Percentiles rank a stretch among this genome's conserved stretches.
Conservation (phyloP, 108 stramenopile genomes). For the Aurantiochytrium sp. region DNA sequence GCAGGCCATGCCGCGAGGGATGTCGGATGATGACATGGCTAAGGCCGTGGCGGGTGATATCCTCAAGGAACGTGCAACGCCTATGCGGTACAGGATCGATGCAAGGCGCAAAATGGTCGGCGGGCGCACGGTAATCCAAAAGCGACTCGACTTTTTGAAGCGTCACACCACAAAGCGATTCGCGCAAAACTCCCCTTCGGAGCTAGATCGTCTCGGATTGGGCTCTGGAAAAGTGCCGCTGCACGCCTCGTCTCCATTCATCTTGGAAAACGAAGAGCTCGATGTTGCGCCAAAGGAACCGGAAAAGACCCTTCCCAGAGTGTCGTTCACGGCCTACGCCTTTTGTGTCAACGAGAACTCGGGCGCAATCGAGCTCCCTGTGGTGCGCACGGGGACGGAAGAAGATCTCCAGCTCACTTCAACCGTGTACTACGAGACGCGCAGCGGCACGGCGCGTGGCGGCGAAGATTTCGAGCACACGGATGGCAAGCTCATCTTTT, state of each 20-base stretch:
- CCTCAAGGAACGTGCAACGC: background rate
- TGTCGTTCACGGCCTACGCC: background rate
- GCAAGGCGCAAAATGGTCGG: background rate
- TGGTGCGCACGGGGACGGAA: background rate
- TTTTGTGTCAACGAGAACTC: background rate
- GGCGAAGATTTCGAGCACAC: slow-evolving; percentile 18
- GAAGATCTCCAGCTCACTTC: background rate
- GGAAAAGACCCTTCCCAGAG: background rate
- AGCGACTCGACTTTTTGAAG: background rate
- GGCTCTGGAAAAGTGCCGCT: background rate
- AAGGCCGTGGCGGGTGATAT: background rate
- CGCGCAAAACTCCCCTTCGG: background rate
- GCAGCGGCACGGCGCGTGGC: background rate
- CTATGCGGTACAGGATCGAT: background rate
- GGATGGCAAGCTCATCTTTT: slow-evolving; percentile 8
- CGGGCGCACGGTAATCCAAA: background rate
- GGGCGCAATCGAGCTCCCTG: background rate
- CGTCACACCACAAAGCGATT: background rate
- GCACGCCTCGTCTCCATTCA: background rate
- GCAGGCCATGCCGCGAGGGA: background rate
- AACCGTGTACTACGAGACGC: background rate
- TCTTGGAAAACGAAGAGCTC: background rate
- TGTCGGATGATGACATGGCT: background rate
- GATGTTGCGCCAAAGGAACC: too few species aligned
- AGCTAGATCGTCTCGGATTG: background rate